Conservation (phyloP, 2,329 filamentous ascomycete genomes). For the Paraphoma sp. region DNA sequence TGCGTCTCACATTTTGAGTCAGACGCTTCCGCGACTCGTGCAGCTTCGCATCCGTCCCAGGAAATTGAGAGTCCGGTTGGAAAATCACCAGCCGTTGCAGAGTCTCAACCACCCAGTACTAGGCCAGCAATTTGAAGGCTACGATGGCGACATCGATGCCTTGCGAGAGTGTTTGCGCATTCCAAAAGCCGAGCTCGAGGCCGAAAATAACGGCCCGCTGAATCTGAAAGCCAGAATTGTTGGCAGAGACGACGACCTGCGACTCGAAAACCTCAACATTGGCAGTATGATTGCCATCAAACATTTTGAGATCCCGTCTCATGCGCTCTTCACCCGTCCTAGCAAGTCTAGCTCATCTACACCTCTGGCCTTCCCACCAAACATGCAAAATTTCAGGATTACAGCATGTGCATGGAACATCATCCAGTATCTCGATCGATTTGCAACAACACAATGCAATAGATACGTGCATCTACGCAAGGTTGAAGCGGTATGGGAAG, state of each 20-base stretch:
- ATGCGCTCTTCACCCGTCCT: background rate
- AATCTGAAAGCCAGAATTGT: background rate
- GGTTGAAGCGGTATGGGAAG: background rate
- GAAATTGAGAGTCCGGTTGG: background rate
- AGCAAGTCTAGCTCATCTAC: background rate
- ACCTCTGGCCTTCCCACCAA: background rate
- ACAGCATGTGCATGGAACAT: background rate
- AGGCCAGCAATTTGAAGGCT: background rate
- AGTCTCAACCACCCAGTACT: background rate
- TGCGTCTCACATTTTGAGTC: background rate
- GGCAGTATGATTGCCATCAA: background rate
- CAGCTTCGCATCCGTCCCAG: background rate
- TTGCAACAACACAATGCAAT: background rate
- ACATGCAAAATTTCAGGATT: background rate
- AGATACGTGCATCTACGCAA: background rate
- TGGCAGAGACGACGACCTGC: background rate
- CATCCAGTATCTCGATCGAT: background rate
- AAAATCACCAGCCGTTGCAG: background rate
- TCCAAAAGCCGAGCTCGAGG: background rate
- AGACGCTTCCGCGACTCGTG: background rate
- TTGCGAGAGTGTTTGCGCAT: background rate
- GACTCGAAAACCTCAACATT: background rate
- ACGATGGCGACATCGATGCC: background rate
- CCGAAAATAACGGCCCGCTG: background rate
- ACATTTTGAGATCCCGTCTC: background rate